These are phyloP conservation scores for Serendipita sp. DNA, from an alignment of 768 basidiomycete genomes.

Conservation along the genomic window DNA sequence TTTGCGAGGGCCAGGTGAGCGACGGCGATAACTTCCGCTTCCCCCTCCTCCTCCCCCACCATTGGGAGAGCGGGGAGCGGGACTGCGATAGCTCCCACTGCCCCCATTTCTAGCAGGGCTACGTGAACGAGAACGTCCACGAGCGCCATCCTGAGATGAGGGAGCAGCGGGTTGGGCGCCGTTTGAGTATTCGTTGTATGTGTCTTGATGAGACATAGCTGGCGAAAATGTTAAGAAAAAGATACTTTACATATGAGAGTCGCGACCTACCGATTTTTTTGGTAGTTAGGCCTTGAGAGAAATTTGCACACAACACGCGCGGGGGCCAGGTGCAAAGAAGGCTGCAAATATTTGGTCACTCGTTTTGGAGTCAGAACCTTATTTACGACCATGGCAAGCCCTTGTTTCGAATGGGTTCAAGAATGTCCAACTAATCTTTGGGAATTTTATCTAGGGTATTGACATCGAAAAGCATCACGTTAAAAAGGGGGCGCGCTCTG, in stretches of 20 bases:
- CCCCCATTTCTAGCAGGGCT: slow-evolving; percentile 34
- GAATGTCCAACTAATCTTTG: background rate
- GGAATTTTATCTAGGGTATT: slow-evolving; percentile 51
- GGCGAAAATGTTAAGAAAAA: background rate
- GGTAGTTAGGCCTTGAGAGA: background rate
- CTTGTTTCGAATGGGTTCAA: background rate
- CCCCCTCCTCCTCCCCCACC: background rate
- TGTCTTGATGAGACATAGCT: slow-evolving; percentile 38
- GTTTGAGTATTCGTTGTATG: slow-evolving; percentile 60
- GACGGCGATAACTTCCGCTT: slow-evolving; percentile 28
- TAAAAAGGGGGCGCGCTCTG: slow-evolving; percentile 89
- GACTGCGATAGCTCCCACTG: slow-evolving; percentile 38
- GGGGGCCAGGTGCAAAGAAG: background rate
- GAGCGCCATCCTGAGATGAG: slow-evolving; percentile 26
- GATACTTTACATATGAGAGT: background rate
- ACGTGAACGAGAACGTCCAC: slow-evolving; percentile 50
- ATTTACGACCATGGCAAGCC: slow-evolving; percentile 7
- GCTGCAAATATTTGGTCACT: background rate
- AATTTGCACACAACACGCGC: background rate
- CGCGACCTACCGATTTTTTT: background rate
- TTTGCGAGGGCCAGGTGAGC: slow-evolving; percentile 41
- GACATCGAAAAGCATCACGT: slow-evolving; percentile 94
- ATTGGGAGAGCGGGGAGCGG: slow-evolving; percentile 19
- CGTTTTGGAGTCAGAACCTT: background rate
- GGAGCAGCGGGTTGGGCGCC: slow-evolving; percentile 26